Base-by-base conservation (phyloP, 352 stramenopile genomes). In the Phytophthora syringae region DNA sequence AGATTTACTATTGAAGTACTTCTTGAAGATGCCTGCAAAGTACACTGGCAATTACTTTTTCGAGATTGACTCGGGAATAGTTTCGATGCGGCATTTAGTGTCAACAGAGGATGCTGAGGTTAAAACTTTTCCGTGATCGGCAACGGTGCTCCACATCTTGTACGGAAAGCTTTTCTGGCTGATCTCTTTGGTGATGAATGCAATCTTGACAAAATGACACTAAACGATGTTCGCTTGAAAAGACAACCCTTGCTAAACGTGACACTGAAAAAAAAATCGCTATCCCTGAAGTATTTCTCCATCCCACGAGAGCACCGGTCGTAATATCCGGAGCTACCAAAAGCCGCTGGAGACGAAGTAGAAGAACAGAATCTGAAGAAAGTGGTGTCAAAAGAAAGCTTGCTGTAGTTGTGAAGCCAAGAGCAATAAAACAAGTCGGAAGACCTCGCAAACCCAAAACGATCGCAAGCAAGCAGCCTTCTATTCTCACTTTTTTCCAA, bases 11-110 rank as follows among this genome's bases (percentile, higher is more conserved):
- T 2, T n/a, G 5, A 60, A 52, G 27, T 52, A 51, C 52, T 51
- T 59, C n/a, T 42, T 30, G 5, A 13, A 9, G 9, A 59, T 43
- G 39, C 52, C 52, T 22, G 7, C 37, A 3, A 21, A n/a, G 1
- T 51, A 60, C 28, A 51, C 40, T 5, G 39, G 24, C 3, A 60
- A 52, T n/a, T 60, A 52, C 13, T 59, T 60, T 15, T 60, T 60
- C n/a, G 52, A 60, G 20, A 60, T 60, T 18, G 40, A 60, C n/a
- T 12, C 24, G 2, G 40, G 52, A 18, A 10, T 60, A 18, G 52
- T 52, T 0, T 30, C 37, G 2, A 60, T 60, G 12, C 16, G 28
- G 52, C 52, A 60, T 16, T n/a, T 60, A 3, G 52, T 60, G 4
- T 42, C 40, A 3, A 45, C 18, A n/a, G 40, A 6, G 10, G 27